Conservation (phyloP, 805 yeast genomes). For the Cyberlindnera amylophila region DNA sequence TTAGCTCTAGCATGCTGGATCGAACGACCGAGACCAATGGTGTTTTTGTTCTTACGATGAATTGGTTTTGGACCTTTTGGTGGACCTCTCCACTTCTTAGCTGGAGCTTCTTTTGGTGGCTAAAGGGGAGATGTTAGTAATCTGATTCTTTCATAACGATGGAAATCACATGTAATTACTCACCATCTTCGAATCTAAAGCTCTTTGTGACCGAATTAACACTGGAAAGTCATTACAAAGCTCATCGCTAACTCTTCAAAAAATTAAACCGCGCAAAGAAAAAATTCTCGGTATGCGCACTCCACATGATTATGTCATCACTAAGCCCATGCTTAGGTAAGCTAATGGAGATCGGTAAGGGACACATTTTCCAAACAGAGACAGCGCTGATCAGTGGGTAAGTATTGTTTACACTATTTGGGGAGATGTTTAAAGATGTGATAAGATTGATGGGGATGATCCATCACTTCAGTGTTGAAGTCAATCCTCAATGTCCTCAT, state of each 20-base stretch:
- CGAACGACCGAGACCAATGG: constrained; percentile 81
- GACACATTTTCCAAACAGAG: too few relatives aligned
- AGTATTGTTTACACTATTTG: too few relatives aligned
- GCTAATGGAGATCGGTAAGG: too few relatives aligned
- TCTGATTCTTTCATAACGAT: too few relatives aligned
- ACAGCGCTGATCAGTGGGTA: too few relatives aligned
- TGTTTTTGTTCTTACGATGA: constrained; percentile 76
- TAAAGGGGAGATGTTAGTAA: constrained; percentile 1
- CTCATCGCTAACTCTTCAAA: not conserved
- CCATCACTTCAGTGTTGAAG: too few relatives aligned
- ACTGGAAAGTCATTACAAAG: not conserved
- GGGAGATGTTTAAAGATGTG: too few relatives aligned
- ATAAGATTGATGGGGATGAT: too few relatives aligned
- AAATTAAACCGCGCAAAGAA: not conserved
- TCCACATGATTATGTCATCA: not conserved
- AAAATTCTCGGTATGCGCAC: not conserved
- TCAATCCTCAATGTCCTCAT: too few relatives aligned
- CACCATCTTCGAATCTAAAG: too few relatives aligned
- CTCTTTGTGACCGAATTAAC: too few relatives aligned
- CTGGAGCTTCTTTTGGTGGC: constrained; percentile 42
- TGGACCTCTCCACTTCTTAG: constrained; percentile 68
- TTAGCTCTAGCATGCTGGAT: constrained; percentile 68
- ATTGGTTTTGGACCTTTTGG: constrained; percentile 93
- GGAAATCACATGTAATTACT: not conserved
- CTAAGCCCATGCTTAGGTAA: too few relatives aligned